Evolutionary conservation across 257 asterid species (phyloP).

Genomic region (Nicotiana knightiana): DNA sequence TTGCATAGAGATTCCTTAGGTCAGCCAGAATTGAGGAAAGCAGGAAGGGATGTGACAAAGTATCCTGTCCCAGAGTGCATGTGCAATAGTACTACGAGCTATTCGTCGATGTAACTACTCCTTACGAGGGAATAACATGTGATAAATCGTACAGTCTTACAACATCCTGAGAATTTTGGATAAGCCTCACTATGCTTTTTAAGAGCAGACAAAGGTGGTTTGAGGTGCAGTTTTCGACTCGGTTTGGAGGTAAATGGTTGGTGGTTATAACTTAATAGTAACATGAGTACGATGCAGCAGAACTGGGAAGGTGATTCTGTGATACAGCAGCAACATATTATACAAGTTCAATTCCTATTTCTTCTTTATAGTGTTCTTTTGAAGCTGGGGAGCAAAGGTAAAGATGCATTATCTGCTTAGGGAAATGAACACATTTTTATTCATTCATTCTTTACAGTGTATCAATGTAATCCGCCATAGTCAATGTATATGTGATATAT

Average conservation of each 20-base stretch:
- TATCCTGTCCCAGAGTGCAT: conserved; percentile 90
- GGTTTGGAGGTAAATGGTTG: background rate
- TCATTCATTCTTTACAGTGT: background rate
- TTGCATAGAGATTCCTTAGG: conserved; percentile 79
- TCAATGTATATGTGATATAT: background rate
- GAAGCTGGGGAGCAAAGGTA: no score
- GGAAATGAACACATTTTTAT: background rate
- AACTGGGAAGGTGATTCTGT: background rate
- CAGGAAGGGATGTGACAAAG: conserved; percentile 77
- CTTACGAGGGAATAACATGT: background rate
- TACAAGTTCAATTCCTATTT: background rate
- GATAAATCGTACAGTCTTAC: background rate
- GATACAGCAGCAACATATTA: background rate
- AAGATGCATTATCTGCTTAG: no score
- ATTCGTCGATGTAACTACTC: conserved; percentile 20
- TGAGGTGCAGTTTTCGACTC: background rate
- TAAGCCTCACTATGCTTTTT: background rate
- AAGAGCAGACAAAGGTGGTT: background rate
- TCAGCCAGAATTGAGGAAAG: conserved; percentile 73
- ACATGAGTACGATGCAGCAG: background rate
- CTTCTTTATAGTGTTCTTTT: background rate
- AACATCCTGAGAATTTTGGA: background rate
- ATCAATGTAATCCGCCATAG: background rate
- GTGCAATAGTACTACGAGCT: conserved; percentile 47
- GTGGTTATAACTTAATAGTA: background rate